These are phyloP conservation scores for Jamesozyma hellenica DNA, from an alignment of 805 yeast species.

Conservation along the genomic window DNA sequence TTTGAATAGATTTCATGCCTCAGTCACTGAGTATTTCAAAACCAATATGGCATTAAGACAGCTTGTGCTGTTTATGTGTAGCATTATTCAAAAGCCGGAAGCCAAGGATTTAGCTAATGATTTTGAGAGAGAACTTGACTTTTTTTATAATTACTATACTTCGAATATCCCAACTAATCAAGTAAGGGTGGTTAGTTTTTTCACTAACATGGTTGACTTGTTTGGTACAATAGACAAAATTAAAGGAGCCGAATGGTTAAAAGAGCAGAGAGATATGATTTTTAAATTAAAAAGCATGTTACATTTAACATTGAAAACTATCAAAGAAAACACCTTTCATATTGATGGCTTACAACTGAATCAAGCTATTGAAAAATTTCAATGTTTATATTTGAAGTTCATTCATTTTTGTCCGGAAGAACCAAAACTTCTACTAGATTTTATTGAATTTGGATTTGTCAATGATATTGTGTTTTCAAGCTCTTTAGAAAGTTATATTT, in stretches of 20 bases:
- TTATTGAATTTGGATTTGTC: slow-evolving; percentile 30
- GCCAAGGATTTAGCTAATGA: slow-evolving; percentile 42
- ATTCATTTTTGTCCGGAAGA: slow-evolving; percentile 30
- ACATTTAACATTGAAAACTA: slow-evolving; percentile 16
- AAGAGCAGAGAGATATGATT: slow-evolving; percentile 31
- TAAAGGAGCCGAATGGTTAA: slow-evolving; percentile 51
- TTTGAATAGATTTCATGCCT: slow-evolving; percentile 69
- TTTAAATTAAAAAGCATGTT: slow-evolving; percentile 24
- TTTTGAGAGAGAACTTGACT: slow-evolving; percentile 43
- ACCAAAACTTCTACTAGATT: slow-evolving; percentile 30
- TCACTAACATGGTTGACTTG: slow-evolving; percentile 66
- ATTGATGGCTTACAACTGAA: slow-evolving; percentile 54
- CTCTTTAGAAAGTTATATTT: slow-evolving; percentile 47
- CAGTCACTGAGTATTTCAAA: slow-evolving; percentile 60
- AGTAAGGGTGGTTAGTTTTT: slow-evolving; percentile 31
- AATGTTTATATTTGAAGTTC: slow-evolving; percentile 35
- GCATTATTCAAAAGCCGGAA: slow-evolving; percentile 24
- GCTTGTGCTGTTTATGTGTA: slow-evolving; percentile 37
- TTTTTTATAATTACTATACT: slow-evolving; percentile 38
- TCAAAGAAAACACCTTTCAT: slow-evolving; percentile 21
- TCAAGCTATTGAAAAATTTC: slow-evolving; percentile 58
- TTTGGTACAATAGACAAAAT: slow-evolving; percentile 41
- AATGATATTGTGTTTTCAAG: slow-evolving; percentile 24
- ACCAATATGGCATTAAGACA: slow-evolving; percentile 54
- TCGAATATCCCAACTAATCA: slow-evolving; percentile 35